Evolutionary conservation across 257 asterid genomes (phyloP), one percentile per base, ranked within the genome.

Genomic region (Nicotiana attenuata): DNA sequence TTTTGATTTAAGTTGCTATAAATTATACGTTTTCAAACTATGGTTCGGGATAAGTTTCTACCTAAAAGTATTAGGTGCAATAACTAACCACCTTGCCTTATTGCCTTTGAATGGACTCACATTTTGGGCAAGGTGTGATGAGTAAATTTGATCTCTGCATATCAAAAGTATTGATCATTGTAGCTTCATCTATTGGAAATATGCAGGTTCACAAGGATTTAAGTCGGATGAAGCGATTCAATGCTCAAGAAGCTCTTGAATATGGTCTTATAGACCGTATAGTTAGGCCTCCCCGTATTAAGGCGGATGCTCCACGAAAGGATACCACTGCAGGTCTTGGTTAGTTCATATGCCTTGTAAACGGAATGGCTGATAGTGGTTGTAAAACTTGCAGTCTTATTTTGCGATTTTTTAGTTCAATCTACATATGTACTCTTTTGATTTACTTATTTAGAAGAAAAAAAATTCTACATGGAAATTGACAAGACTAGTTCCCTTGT

Each of bases 201-300:
- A 56, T 82, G 88, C 93, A 93, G 98, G 81, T 95, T 80, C 89
- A 89, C 90, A 77, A 88, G 82, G 99, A 96, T 88, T 87, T 96
- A 55, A 76, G 92, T 69, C 88, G 95, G 45, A 57, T 86, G 91
- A 92, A 91, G 90, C 88, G 89, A 4, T 94, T 94, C 81, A 89
- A 84, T 81, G 90, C 98, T 66, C 92, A 91, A 71, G 95, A 92
- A 87, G 99, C 98, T 56, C 91, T 96, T 66, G 98, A 91, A 65
- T 96, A 94, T 71, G 99, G 99, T 67, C 92, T 95, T 80, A 91
- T 96, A 41, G 99, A 96, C 85, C 88, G 92, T 60, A 84, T 94
- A 80, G 90, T 89, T 10, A 89, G 97, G 88, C 97, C 99, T 26
- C 78, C 91, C n/a, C 91, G 92, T 53, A 76, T 89, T 59, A 85